These are phyloP conservation scores for Blastobotrys muscicola DNA, from an alignment of 805 yeast species.

Conservation along the genomic window DNA sequence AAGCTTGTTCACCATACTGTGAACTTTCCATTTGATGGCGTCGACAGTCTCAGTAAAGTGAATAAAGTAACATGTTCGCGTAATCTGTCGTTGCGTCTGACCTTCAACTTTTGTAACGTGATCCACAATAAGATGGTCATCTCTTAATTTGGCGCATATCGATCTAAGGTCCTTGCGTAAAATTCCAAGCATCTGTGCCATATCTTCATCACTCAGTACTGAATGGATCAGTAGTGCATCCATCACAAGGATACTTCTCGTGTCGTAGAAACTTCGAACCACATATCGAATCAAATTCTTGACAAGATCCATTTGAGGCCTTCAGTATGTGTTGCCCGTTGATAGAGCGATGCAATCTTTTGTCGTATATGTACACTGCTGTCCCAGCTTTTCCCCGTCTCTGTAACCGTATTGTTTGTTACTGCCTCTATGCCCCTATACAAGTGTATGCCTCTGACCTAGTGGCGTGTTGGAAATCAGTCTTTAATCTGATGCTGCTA, in stretches of 20 bases:
- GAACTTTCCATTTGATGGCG: slow-evolving; percentile 93
- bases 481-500: no score
- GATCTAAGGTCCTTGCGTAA: slow-evolving; percentile 81
- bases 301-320: slow-evolving; percentile 33
- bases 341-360: background rate
- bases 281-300: slow-evolving; percentile 63
- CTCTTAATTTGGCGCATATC: slow-evolving; percentile 68
- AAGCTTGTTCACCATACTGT: slow-evolving; percentile 65
- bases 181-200: slow-evolving; percentile 69
- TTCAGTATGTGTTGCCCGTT: background rate
- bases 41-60: slow-evolving; percentile 92
- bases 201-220: slow-evolving; percentile 86
- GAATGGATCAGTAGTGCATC: slow-evolving; percentile 86
- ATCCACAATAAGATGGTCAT: slow-evolving; percentile 67
- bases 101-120: slow-evolving; percentile 47
- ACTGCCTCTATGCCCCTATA: no score
- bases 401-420: no score
- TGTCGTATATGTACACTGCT: no score
- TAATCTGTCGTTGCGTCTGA: slow-evolving; percentile 53
- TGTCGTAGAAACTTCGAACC: slow-evolving; percentile 77
- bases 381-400: no score
- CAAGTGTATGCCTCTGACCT: no score
- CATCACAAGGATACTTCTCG: slow-evolving; percentile 69
- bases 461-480: no score
- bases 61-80: slow-evolving; percentile 75